Conservation (phyloP, 2,329 filamentous ascomycete genomes). For the Rhexocercosporidium sp. region DNA sequence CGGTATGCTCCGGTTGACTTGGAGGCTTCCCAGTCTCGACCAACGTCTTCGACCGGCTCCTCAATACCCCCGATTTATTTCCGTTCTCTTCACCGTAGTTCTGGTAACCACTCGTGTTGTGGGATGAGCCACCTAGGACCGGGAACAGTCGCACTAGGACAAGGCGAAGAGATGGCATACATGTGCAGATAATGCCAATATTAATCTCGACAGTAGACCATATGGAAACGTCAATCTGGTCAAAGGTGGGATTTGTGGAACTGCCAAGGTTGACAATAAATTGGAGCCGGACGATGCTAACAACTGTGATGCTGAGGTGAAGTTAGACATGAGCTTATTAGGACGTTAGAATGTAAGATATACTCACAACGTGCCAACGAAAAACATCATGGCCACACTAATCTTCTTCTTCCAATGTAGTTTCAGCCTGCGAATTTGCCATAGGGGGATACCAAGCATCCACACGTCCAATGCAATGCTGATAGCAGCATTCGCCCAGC, state of each 20-base stretch:
- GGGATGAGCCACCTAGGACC: too few relatives aligned
- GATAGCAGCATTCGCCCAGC: constrained; percentile 57
- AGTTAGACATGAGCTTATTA: not conserved
- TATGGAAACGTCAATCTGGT: constrained; percentile 27
- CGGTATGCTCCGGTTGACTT: too few relatives aligned
- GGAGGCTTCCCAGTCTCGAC: too few relatives aligned
- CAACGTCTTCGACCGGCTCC: too few relatives aligned
- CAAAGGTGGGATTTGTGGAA: constrained; percentile 34
- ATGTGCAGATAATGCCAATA: constrained; percentile 39
- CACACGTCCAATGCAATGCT: constrained; percentile 58
- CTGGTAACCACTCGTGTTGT: too few relatives aligned
- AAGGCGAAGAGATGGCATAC: constrained; percentile 34
- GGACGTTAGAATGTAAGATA: not conserved
- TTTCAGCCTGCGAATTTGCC: constrained; percentile 49
- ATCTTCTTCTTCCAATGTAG: constrained; percentile 55
- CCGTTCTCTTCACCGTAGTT: too few relatives aligned
- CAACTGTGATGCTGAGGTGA: constrained; percentile 32
- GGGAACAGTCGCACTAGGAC: constrained; percentile 33
- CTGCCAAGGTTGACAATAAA: constrained; percentile 33
- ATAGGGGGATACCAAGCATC: constrained; percentile 57
- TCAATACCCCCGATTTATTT: too few relatives aligned
- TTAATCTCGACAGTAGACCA: constrained; percentile 36
- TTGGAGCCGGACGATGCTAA: constrained; percentile 35
- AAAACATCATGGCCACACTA: constrained; percentile 56
- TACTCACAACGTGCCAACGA: constrained; percentile 27